Percentiles rank a stretch among this genome's conserved stretches.
Evolutionary conservation across 139 green algal species (phyloP).

Genomic region (Microglena sp.): DNA sequence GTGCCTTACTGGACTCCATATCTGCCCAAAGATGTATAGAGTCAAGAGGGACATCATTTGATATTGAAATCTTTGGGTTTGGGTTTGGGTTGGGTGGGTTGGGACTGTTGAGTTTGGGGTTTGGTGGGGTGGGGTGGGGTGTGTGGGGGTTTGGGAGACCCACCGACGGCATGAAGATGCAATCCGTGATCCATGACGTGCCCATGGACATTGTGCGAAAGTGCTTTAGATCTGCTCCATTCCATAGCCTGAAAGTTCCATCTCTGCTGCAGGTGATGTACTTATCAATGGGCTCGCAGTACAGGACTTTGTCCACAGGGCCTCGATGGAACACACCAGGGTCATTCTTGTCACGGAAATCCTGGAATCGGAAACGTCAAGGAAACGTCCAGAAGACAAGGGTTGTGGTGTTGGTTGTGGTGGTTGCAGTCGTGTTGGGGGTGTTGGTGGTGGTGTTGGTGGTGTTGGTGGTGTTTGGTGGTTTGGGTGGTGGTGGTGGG

Average conservation of each 20-base stretch:
- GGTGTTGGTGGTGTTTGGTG: neutral
- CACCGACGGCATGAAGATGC: slow-evolving; percentile 10
- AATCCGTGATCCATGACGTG: slow-evolving; percentile 53
- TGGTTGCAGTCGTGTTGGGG: neutral
- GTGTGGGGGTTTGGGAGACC: neutral
- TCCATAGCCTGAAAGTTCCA: slow-evolving; percentile 66
- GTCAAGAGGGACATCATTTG: too few species aligned
- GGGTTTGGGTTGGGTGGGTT: too few species aligned
- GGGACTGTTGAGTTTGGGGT: too few species aligned
- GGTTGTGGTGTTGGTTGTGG: neutral
- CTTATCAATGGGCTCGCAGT: slow-evolving; percentile 47
- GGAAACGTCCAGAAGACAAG: neutral
- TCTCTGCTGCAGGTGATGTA: slow-evolving; percentile 63
- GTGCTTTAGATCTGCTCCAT: slow-evolving; percentile 46
- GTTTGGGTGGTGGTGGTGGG: neutral
- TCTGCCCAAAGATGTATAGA: too few species aligned
- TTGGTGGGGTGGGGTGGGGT: neutral
- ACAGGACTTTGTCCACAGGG: slow-evolving; percentile 39
- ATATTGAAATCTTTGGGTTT: too few species aligned
- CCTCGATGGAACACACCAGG: slow-evolving; percentile 11
- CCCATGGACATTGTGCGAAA: slow-evolving; percentile 47
- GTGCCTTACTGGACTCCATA: too few species aligned
- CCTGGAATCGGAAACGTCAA: slow-evolving; percentile 9
- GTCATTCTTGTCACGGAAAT: slow-evolving; percentile 37
- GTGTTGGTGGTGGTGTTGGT: neutral